Evolutionary conservation across 306 rosid genomes (phyloP), one percentile per base, ranked within the genome.

Genomic region (Malus fusca): DNA sequence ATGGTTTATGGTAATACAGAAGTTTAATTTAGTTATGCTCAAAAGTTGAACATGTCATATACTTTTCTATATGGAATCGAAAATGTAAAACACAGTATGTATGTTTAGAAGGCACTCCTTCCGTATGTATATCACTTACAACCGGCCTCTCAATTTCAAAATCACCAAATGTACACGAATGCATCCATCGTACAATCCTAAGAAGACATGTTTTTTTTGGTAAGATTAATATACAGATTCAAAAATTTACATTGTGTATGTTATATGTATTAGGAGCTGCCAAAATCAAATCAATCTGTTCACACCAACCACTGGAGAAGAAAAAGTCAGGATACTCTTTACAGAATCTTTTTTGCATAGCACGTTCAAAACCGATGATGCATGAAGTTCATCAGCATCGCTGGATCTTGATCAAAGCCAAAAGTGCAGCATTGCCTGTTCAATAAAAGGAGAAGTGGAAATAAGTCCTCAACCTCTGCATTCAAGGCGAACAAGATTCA

Each of bases 401-500:
- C 64, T 12, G 51, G 78, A 79, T 67, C 76, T 78, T 44, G 61
- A 78, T 95, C 83, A 92, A 42, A 90, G 56, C 99, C 99, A 96
- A 78, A 89, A 96, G 84, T 90, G 82, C 55, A 86, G 86, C 99
- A 96, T 88, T 84, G 98, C 99, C 98, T 96, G 94, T 83, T 68
- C 90, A 88, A 28, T 69, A 59, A 84, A 84, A 76, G 71, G 75
- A 21, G 58, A 67, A 65, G 11, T 6, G 53, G 26, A 31, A 33
- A 68, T 61, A 25, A 22, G 21, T 44, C 61, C 8, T 46, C 75
- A 74, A 43, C 22, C 43, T n/a, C 22, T 2, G 51, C 53, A 42
- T 14, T 21, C 73, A 52, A 42, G 33, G 46, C 14, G 51, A 77
- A 40, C 74, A 28, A 51, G 28, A 31, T 74, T 61, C n/a, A 43